Conservation (phyloP, 768 basidiomycete species). For the Crucibulum laeve region DNA sequence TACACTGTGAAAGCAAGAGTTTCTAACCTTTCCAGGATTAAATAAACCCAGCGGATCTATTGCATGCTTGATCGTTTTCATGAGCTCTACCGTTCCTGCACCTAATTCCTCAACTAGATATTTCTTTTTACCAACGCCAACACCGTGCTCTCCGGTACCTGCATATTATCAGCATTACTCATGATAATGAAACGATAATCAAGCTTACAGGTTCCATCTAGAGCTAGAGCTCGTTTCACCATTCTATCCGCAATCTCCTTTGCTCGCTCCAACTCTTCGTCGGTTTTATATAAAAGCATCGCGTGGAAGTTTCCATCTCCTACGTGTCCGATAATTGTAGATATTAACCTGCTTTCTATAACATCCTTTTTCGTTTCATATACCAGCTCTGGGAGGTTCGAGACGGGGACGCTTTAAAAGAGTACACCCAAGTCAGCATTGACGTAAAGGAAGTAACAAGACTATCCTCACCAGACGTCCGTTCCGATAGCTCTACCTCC, state of each 20-base stretch:
- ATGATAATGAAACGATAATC: conserved; percentile 1
- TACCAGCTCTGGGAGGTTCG: conserved; percentile 59
- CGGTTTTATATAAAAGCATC: conserved; percentile 51
- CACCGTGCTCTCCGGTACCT: conserved; percentile 85
- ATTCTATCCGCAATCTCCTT: conserved; percentile 50
- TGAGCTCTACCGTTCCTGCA: conserved; percentile 73
- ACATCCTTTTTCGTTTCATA: conserved; percentile 73
- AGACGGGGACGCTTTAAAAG: conserved; percentile 49
- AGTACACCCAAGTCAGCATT: background rate
- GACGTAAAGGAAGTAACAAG: background rate
- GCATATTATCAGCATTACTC: background rate
- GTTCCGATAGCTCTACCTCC: conserved; percentile 64
- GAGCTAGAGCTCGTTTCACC: conserved; percentile 61
- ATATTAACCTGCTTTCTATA: conserved; percentile 45
- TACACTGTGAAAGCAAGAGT: too few relatives aligned
- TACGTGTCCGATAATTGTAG: conserved; percentile 71
- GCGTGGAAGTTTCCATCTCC: conserved; percentile 62
- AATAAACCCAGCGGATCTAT: conserved; percentile 75
- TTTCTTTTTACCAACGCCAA: conserved; percentile 79
- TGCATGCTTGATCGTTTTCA: conserved; percentile 75
- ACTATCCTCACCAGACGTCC: conserved; percentile 75
- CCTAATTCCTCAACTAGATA: conserved; percentile 84
- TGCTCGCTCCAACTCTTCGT: conserved; percentile 43
- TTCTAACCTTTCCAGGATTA: conserved; percentile 89
- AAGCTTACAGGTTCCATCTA: conserved; percentile 69